A percentile compares a stretch with the other conserved stretches of the same genome.
Evolutionary conservation across 371 early-diverging fungal genomes (phyloP).

Genomic region (Mucor piriformis): DNA sequence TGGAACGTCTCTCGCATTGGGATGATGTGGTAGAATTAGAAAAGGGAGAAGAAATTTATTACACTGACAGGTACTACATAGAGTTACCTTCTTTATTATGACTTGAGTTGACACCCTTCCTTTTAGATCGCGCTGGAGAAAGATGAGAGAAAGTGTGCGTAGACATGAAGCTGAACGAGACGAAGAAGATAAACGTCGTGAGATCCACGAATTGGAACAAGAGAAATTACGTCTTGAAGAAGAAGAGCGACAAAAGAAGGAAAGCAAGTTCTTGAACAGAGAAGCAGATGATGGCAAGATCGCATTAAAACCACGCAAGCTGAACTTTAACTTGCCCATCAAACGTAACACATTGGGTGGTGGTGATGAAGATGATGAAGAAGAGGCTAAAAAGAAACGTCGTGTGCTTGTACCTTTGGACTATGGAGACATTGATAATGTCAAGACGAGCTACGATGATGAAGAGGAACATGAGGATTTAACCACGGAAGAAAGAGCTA

Average conservation of each 20-base stretch:
- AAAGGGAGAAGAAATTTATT: constrained; percentile 68
- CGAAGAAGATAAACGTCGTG: constrained; percentile 66
- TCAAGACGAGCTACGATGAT: constrained; percentile 9
- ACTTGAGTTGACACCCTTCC: too few species aligned
- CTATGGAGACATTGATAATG: constrained; percentile 45
- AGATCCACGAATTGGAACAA: constrained; percentile 59
- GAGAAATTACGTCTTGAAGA: constrained; percentile 36
- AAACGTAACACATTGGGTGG: constrained; percentile 52
- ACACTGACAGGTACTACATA: constrained; percentile 61
- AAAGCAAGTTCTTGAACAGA: constrained; percentile 32
- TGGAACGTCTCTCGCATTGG: constrained; percentile 63
- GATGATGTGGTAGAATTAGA: constrained; percentile 76
- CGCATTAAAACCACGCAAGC: constrained; percentile 47
- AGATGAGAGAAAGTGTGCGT: constrained; percentile 58
- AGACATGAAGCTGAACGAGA: constrained; percentile 74
- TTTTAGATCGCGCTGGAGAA: constrained; percentile 71
- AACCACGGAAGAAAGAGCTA: constrained; percentile 58
- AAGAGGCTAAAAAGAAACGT: constrained; percentile 56
- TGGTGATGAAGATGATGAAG: constrained; percentile 63
- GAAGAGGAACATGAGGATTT: constrained; percentile 27
- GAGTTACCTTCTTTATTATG: neutral
- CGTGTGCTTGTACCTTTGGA: constrained; percentile 64
- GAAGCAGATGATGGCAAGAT: constrained; percentile 40
- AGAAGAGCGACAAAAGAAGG: constrained; percentile 34
- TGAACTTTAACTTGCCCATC: constrained; percentile 52